Conservation (phyloP, 2,329 filamentous ascomycete species). For the Dothidotthia symphoricarpi region DNA sequence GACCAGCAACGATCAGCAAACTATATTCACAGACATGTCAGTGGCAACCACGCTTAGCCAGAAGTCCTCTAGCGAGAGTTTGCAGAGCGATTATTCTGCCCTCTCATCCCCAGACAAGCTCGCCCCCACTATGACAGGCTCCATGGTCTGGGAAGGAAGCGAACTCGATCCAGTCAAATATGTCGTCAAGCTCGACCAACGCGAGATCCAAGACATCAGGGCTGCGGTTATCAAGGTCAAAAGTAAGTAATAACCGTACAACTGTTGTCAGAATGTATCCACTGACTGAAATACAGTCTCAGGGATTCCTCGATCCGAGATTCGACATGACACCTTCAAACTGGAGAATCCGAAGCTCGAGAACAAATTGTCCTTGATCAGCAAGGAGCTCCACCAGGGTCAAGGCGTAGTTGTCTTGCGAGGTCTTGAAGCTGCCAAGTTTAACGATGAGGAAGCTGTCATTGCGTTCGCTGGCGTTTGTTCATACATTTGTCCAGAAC, state of each 20-base stretch:
- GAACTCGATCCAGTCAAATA: conserved; percentile 30
- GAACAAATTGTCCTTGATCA: conserved; percentile 24
- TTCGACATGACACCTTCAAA: conserved; percentile 27
- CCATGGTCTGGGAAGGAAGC: conserved; percentile 36
- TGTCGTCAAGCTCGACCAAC: conserved; percentile 22
- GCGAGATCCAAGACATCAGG: conserved; percentile 31
- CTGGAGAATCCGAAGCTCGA: conserved; percentile 24
- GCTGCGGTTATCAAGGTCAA: conserved; percentile 37
- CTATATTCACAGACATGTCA: conserved; percentile 21
- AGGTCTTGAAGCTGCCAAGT: conserved; percentile 31
- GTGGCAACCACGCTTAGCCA: conserved; percentile 22
- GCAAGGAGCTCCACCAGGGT: conserved; percentile 32
- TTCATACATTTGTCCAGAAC: conserved; percentile 30
- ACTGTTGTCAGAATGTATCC: conserved; percentile 2
- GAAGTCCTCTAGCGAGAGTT: conserved; percentile 32
- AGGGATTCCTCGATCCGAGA: conserved; percentile 17
- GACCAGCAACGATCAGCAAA: not conserved
- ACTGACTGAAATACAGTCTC: conserved; percentile 12
- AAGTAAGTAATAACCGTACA: conserved; percentile 16
- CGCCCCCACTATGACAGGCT: conserved; percentile 26
- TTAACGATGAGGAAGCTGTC: conserved; percentile 40
- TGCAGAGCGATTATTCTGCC: conserved; percentile 28
- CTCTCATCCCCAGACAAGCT: conserved; percentile 32
- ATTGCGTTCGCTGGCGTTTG: conserved; percentile 38
- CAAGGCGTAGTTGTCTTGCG: conserved; percentile 33